A percentile compares a stretch with the other conserved stretches of the same genome.
phyloP scores from a whole-genome alignment of 306 rosid species.

The Vigna unguiculata region DNA sequence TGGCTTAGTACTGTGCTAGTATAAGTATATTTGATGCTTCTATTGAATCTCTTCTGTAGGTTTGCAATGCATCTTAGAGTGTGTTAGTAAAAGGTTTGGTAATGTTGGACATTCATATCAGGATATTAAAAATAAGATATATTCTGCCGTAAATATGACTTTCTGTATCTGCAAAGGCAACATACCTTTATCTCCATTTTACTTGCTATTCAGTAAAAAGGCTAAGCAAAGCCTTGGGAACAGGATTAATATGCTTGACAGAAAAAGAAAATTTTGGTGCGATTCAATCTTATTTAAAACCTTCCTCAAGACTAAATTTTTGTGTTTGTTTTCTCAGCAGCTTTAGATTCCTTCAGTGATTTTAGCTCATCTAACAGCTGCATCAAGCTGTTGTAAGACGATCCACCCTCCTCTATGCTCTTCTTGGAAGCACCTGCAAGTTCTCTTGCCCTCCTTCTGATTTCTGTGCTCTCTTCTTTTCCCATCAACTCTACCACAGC shows the following conservation, averaged over 20 bases:
- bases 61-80: too few relatives aligned
- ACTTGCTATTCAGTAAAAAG: not conserved
- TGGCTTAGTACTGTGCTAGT: too few relatives aligned
- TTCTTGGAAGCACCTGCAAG: constrained; percentile 37
- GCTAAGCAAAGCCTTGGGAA: too few relatives aligned
- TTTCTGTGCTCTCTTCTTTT: constrained; percentile 34
- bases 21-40: too few relatives aligned
- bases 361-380: constrained; percentile 37
- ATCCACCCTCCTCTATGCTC: constrained; percentile 34
- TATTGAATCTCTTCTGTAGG: too few relatives aligned
- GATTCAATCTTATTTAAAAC: not conserved
- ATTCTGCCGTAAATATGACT: too few relatives aligned
- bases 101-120: too few relatives aligned
- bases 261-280: not conserved
- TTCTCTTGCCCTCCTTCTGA: constrained; percentile 40
- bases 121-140: too few relatives aligned
- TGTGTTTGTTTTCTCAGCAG: not conserved
- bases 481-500: constrained; percentile 36
- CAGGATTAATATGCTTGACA: too few relatives aligned
- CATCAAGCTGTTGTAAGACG: constrained; percentile 43
- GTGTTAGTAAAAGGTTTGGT: too few relatives aligned
- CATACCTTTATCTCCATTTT: too few relatives aligned
- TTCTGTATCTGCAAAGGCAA: too few relatives aligned
- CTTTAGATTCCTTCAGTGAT: constrained; percentile 39
- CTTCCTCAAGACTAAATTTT: not conserved